Evolutionary conservation across 1,284 basidiomycete genomes (phyloP), one percentile per base, ranked within the genome.

Genomic region (Polyporus tsugae): DNA sequence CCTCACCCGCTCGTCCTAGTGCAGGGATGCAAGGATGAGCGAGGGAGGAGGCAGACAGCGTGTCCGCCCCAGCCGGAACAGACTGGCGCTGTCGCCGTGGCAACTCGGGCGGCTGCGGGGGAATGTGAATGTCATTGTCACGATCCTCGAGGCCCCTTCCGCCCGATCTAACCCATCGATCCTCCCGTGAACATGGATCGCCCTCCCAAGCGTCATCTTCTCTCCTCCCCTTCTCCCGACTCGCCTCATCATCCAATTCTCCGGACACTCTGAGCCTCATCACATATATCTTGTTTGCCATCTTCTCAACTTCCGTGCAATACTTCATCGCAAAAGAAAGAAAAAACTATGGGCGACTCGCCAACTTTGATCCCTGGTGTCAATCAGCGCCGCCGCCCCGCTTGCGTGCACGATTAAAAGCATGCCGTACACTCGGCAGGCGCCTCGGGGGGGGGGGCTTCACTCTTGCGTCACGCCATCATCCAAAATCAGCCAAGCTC

Each of bases 171-270:
- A 29, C 58, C 29, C 25, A 67, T 67, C 68, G 64, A 66, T 67
- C 57, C 64, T 65, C 59, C 64, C 66, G 62, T 65, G 53, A 55
- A 69, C 68, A 67, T 63, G 65, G 66, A 64, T 62, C 62, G 52
- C 33, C 19, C 17, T 25, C 33, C 33, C 49, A 29, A 53, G 58
- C 36, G 38, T 29, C 49, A 29, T 44, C 64, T 58, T 42, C n/a
- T 36, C 41, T 38, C 63, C 35, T 58, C n/a, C 22, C 41, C 10
- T 19, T 11, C 6, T 36, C 1, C 36, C 35, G 6, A 22, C 4
- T 22, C 17, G n/a, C 57, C n/a, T 33, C 44, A 17, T 10, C 44
- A 19, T 17, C 15, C 44, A 6, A 2, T 15, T 53, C 13, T 9
- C 17, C 13, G 22, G 3, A 35, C 29, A 4, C 52, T 35, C 52